Evolutionary conservation across 768 basidiomycete species (phyloP).

Genomic region (Kwoniella newhampshirensis): DNA sequence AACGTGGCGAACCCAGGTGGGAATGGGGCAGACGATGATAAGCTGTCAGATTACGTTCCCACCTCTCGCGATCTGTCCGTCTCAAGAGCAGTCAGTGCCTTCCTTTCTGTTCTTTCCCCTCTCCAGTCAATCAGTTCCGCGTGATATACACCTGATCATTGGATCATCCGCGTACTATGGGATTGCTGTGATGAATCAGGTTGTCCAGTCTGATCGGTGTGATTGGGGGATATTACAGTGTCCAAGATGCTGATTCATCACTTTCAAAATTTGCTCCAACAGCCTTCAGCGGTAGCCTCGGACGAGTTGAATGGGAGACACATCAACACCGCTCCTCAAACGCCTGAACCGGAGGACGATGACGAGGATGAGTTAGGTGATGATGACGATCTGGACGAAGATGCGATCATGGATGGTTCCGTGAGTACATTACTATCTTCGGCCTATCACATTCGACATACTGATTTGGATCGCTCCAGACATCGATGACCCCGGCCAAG

Average conservation of each 20-base stretch:
- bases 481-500: slow-evolving; percentile 25
- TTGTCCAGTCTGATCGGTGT: too few relatives aligned
- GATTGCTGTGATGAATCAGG: too few relatives aligned
- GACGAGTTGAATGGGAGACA: slow-evolving; percentile 64
- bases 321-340: slow-evolving; percentile 58
- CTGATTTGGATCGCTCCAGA: slow-evolving; percentile 5
- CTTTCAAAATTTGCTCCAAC: not conserved
- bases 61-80: slow-evolving; percentile 76
- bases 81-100: slow-evolving; percentile 64
- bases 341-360: slow-evolving; percentile 37
- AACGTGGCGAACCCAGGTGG: slow-evolving; percentile 23
- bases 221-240: too few relatives aligned
- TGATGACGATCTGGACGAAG: slow-evolving; percentile 37
- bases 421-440: slow-evolving; percentile 5
- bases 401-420: slow-evolving; percentile 24
- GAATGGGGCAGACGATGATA: slow-evolving; percentile 65
- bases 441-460: too few relatives aligned
- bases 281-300: slow-evolving; percentile 59
- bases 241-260: too few relatives aligned
- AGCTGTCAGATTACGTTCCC: slow-evolving; percentile 85
- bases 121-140: too few relatives aligned
- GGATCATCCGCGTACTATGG: too few relatives aligned
- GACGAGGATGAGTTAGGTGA: slow-evolving; percentile 34
- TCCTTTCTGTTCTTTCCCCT: slow-evolving; percentile 5
- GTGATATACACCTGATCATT: not conserved